Base-by-base conservation (phyloP, 768 basidiomycete species). In the Boletus barrowsii region DNA sequence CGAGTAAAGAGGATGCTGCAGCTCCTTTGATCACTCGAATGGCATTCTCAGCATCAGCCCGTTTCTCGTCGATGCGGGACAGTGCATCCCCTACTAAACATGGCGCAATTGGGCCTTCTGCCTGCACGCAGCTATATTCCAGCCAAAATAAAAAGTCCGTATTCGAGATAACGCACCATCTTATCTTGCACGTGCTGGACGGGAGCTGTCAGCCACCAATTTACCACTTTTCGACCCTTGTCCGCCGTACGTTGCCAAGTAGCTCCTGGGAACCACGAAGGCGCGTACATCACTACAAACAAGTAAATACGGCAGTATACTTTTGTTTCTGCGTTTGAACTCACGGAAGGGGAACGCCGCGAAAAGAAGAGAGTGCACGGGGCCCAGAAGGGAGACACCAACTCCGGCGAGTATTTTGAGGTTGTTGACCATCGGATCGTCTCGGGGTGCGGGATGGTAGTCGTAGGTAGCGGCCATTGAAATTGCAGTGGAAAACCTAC, bases 391-490 rank as follows among this genome's bases (percentile, higher is more conserved):
- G 10, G 46, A 30, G n/a, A 47, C 37, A 24, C 35, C 35, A 18
- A 47, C 36, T 4, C 14, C 45, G 1, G 47, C 47, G n/a, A 56
- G 42, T 2, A 53, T 22, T 11, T 42, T 47, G 29, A 56, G 20
- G 18, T 54, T 56, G 22, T 33, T 29, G 10, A 56, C 55, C 55
- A 56, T 53, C 46, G 55, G 55, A 18, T 56, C 55, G 36, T 52
- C 47, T 24, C 41, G 51, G 0, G 51, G 51, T 26, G 46, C 51
- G 14, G 42, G 51, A 18, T 56, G 55, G 24, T 56, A 54, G 30
- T 54, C 55, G 4, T 53, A 53, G 22, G 55, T 56, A 13, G 51
- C 55, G 18, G 51, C 55, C 51, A 56, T 56, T 11, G 55, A 37
- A 20, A 56, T 53, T 1, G 55, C 51, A n/a, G 55, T 56, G n/a